Evolutionary conservation across 148 eudicot genomes (phyloP).

Genomic region (Pharnaceum exiguum): DNA sequence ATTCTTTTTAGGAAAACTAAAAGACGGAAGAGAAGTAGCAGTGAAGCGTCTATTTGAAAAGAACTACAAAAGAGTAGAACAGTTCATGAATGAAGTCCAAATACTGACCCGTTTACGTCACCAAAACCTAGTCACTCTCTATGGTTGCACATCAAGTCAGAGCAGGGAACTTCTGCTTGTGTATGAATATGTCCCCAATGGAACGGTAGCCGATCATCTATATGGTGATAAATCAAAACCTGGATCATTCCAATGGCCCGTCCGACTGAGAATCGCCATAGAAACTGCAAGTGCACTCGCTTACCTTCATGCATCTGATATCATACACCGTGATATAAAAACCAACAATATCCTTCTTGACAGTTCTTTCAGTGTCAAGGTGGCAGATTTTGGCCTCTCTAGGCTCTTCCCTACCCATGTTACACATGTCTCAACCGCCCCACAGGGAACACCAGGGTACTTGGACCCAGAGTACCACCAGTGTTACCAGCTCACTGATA

Average conservation of each 20-base stretch:
- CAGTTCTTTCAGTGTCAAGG: slow-evolving; percentile 47
- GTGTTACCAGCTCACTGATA: slow-evolving; percentile 63
- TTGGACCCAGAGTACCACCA: slow-evolving; percentile 70
- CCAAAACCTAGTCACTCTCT: slow-evolving; percentile 56
- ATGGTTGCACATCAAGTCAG: slow-evolving; percentile 62
- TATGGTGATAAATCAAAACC: slow-evolving; percentile 39
- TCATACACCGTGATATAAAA: slow-evolving; percentile 72
- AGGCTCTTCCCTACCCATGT: slow-evolving; percentile 48
- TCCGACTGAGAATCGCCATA: slow-evolving; percentile 55
- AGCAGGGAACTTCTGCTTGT: slow-evolving; percentile 64
- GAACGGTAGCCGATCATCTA: slow-evolving; percentile 73
- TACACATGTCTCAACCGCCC: slow-evolving; percentile 68
- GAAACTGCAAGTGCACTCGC: slow-evolving; percentile 60
- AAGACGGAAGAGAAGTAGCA: slow-evolving; percentile 73
- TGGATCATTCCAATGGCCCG: slow-evolving; percentile 42
- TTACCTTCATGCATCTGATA: slow-evolving; percentile 65
- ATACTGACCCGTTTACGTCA: slow-evolving; percentile 56
- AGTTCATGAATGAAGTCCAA: slow-evolving; percentile 62
- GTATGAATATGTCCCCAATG: slow-evolving; percentile 63
- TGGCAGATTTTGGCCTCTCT: slow-evolving; percentile 74
- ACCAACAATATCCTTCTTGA: slow-evolving; percentile 65
- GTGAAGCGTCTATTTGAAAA: slow-evolving; percentile 68
- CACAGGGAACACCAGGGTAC: slow-evolving; percentile 86
- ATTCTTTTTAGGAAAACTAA: slow-evolving; percentile 42
- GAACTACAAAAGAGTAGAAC: slow-evolving; percentile 53